These are phyloP conservation scores for Eimeria sp. DNA, from an alignment of 169 alveolate genomes.

Conservation along the genomic window DNA sequence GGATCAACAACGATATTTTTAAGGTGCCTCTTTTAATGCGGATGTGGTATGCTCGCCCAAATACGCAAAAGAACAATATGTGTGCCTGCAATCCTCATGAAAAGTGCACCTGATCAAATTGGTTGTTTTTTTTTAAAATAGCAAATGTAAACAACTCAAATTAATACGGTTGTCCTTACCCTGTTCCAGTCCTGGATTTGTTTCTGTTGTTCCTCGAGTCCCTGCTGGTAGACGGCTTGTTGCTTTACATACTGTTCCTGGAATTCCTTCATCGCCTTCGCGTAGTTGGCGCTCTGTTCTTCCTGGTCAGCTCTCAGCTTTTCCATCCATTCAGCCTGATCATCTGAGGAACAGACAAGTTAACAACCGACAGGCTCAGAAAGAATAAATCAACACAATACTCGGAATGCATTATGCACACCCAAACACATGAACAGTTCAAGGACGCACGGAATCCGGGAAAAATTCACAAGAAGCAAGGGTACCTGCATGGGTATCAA, in stretches of 20 bases:
- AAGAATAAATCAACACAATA: background rate
- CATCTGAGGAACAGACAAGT: slow-evolving; percentile 48
- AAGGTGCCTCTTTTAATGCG: background rate
- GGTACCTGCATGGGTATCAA: slow-evolving; percentile 88
- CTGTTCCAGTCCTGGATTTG: slow-evolving; percentile 84
- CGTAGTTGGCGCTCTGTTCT: slow-evolving; percentile 79
- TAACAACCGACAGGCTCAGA: background rate
- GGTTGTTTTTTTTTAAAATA: too few relatives aligned
- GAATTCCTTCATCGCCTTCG: slow-evolving; percentile 81
- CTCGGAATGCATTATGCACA: background rate
- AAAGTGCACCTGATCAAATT: background rate
- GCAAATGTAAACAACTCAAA: background rate
- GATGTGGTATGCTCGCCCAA: background rate
- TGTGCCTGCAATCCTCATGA: background rate
- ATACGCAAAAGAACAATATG: background rate
- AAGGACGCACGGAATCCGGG: background rate
- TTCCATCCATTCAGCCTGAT: slow-evolving; percentile 81
- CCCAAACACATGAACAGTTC: background rate
- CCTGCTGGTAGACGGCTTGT: slow-evolving; percentile 83
- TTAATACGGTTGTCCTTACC: slow-evolving; percentile 11
- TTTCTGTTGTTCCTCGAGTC: slow-evolving; percentile 81
- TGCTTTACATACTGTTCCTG: slow-evolving; percentile 81
- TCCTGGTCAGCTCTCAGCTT: slow-evolving; percentile 82
- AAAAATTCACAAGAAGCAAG: background rate
- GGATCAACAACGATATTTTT: background rate